Conservation (phyloP, 805 yeast species). For the Ogataea trehaloabstinens region DNA sequence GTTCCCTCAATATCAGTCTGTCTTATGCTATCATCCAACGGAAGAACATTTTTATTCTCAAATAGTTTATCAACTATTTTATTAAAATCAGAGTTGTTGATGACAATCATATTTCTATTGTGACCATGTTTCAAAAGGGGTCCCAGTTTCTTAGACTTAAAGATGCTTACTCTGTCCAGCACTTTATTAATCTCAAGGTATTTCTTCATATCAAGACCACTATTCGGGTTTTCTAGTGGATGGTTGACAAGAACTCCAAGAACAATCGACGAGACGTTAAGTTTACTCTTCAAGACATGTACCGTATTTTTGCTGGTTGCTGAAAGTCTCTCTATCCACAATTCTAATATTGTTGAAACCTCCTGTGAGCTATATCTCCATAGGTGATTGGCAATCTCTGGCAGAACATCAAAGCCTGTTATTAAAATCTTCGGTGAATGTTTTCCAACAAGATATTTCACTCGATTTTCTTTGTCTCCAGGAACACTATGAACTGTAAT, state of each 20-base stretch:
- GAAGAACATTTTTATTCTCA: conserved; percentile 7
- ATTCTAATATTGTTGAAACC: neutral
- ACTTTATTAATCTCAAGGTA: conserved; percentile 4
- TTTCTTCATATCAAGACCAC: conserved; percentile 4
- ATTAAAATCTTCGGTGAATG: conserved; percentile 4
- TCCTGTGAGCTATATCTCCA: neutral
- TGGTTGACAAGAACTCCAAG: conserved; percentile 5
- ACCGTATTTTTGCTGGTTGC: neutral
- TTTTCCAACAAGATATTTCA: neutral
- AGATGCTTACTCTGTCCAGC: conserved; percentile 7
- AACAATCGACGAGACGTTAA: neutral
- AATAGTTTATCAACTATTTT: conserved; percentile 8
- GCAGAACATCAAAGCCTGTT: neutral
- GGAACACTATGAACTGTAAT: neutral
- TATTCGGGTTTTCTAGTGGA: conserved; percentile 1
- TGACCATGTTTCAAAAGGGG: neutral
- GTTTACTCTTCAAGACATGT: neutral
- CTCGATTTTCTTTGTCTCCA: neutral
- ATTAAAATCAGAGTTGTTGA: conserved; percentile 7
- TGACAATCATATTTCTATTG: neutral
- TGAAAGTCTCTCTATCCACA: conserved; percentile 1
- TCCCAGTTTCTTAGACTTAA: conserved; percentile 4
- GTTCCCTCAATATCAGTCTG: conserved; percentile 4
- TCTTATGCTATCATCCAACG: neutral
- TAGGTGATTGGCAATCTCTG: conserved; percentile 2